These are phyloP conservation scores for Malassezia nana DNA, from an alignment of 1,284 basidiomycete species.

Conservation along the genomic window DNA sequence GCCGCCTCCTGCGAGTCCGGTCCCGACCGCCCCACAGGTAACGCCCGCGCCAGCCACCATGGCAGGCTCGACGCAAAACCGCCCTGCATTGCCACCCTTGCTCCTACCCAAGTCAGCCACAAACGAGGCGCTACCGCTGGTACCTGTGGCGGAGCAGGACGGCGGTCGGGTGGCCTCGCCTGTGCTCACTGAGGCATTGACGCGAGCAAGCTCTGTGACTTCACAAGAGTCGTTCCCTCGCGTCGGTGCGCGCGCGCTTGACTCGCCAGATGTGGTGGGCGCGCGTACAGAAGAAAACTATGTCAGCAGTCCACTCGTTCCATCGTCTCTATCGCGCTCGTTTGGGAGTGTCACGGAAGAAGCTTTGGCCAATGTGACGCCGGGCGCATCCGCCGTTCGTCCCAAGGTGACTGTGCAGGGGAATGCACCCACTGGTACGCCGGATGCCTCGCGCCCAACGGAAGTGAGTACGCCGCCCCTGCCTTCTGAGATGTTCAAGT, in stretches of 20 bases:
- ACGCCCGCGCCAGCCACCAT: no score
- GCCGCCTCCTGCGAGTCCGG: background rate
- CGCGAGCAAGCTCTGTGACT: slow-evolving; percentile 9
- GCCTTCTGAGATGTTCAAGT: slow-evolving; percentile 36
- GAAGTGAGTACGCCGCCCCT: slow-evolving; percentile 15
- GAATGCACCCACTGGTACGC: no score
- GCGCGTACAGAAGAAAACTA: background rate
- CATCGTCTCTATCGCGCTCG: background rate
- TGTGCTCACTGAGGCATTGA: slow-evolving; percentile 4
- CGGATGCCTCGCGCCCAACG: background rate
- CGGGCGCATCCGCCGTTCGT: background rate
- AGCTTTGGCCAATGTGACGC: background rate
- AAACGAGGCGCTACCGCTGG: background rate
- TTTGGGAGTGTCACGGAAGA: slow-evolving; percentile 1
- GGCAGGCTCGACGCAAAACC: background rate
- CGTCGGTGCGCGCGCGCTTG: background rate
- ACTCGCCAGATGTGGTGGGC: background rate
- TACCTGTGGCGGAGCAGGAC: slow-evolving; percentile 10
- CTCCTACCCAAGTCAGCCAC: slow-evolving; percentile 1
- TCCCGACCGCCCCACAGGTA: no score
- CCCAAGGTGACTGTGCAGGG: no score
- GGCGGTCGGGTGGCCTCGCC: slow-evolving; percentile 3
- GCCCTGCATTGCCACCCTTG: slow-evolving; percentile 1
- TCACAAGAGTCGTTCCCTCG: slow-evolving; percentile 11
- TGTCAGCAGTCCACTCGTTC: background rate